Evolutionary conservation across 1,284 basidiomycete species (phyloP), one percentile per base, ranked within the genome.

Genomic region (Trametes versicolor): DNA sequence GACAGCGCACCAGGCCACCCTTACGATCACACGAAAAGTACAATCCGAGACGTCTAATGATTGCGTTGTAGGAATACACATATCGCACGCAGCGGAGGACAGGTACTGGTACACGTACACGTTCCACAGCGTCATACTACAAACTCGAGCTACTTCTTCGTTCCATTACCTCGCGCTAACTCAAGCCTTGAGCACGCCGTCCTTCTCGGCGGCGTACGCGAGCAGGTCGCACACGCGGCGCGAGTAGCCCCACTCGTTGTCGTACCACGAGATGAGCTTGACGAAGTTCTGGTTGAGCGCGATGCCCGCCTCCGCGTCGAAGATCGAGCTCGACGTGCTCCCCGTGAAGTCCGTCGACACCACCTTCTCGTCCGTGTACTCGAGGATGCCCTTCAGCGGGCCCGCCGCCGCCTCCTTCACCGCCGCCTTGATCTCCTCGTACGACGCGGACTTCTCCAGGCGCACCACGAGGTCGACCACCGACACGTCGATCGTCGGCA

Each of bases 401-500:
- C 88, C 89, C 74, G 90, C 85, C 58, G 96, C 84, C 55, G 97
- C 97, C 66, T 85, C 87, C 87, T 94, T 95, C 79, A 99, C 74
- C 73, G 88, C 89, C 17, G 80, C 81, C 89, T 97, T 98, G 90
- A 99, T 98, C 71, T 95, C 86, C 25, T 96, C 95, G 84, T 98
- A 98, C 47, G 87, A 79, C 17, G 94, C 89, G 52, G 81, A 75
- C 87, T 96, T 98, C 85, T 96, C 94, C 75, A 96, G 86, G 76
- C 97, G 95, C 76, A 90, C 93, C 72, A 98, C 96, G 71, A 99
- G 90, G 84, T 99, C 97, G 77, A 99, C 97, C 71, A 99, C 98
- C 71, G 97, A 99, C 72, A 99, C 98, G 76, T 99, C 94, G 75
- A 94, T 84, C 70, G 96, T 98, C 72, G 97, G 98, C 66, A 99